Percentiles rank a stretch among this genome's conserved stretches.
These are phyloP conservation scores for Eimeria sp. DNA, from an alignment of 169 alveolate genomes.

Conservation along the genomic window DNA sequence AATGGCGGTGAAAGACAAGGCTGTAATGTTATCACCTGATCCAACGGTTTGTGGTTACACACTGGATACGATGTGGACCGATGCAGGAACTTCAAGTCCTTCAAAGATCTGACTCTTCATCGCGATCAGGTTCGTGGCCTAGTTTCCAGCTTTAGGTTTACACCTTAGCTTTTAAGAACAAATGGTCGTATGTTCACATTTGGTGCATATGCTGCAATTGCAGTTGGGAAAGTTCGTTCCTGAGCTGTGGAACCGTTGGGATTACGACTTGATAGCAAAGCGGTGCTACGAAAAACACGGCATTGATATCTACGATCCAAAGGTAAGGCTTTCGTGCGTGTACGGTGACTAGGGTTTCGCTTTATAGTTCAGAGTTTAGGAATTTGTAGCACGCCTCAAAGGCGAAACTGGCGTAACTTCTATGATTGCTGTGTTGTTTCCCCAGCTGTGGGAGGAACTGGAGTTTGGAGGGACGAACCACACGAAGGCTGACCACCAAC, in stretches of 20 bases:
- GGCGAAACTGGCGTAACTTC: background rate
- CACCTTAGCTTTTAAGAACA: too few relatives aligned
- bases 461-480: conserved; percentile 19
- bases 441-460: conserved; percentile 41
- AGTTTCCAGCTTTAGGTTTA: background rate
- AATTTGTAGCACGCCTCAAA: background rate
- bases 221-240: conserved; percentile 69
- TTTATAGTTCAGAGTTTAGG: too few relatives aligned
- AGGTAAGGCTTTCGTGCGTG: conserved; percentile 43
- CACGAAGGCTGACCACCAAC: conserved; percentile 33
- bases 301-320: conserved; percentile 78
- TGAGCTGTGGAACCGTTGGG: conserved; percentile 77
- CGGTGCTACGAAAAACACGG: conserved; percentile 67
- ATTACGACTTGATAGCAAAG: conserved; percentile 79
- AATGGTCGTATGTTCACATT: background rate
- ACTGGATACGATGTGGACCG: background rate
- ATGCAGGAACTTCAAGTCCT: conserved; percentile 64
- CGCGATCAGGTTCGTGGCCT: conserved; percentile 42
- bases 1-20: background rate
- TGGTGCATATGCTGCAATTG: background rate
- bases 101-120: conserved; percentile 44
- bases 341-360: too few relatives aligned
- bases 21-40: background rate
- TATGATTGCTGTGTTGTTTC: background rate
- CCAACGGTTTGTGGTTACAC: background rate